A percentile compares a stretch with the other conserved stretches of the same genome.
These are phyloP conservation scores for Podila minutissima DNA, from an alignment of 192 early-diverging fungal genomes.

Conservation along the genomic window DNA sequence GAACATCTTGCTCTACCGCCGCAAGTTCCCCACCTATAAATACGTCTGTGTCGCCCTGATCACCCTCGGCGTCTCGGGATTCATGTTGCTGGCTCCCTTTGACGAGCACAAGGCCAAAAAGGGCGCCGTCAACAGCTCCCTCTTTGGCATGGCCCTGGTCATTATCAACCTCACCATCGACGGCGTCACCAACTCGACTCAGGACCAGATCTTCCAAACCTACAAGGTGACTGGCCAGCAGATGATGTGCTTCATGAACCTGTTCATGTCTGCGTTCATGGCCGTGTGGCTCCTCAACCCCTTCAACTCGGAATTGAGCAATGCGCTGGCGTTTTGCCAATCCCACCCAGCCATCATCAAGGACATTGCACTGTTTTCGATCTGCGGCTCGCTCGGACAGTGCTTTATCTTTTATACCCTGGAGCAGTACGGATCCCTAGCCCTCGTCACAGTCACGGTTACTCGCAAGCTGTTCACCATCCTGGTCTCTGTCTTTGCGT, in stretches of 20 bases:
- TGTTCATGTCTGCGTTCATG: constrained; percentile 80
- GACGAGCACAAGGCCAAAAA: constrained; percentile 52
- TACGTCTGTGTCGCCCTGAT: constrained; percentile 89
- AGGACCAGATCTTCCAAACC: constrained; percentile 92
- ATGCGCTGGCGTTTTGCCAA: constrained; percentile 83
- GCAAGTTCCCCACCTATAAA: constrained; percentile 87
- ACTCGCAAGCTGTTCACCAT: constrained; percentile 98
- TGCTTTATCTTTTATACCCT: constrained; percentile 98
- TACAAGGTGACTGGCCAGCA: constrained; percentile 87
- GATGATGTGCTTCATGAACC: constrained; percentile 99
- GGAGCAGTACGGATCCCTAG: constrained; percentile 88
- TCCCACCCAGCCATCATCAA: constrained; percentile 80
- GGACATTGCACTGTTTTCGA: constrained; percentile 89
- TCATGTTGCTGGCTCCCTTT: constrained; percentile 86
- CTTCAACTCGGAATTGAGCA: constrained; percentile 78
- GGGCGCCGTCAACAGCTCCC: constrained; percentile 65
- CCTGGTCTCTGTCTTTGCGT: constrained; percentile 90
- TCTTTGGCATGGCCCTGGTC: constrained; percentile 86
- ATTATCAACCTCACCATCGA: constrained; percentile 90
- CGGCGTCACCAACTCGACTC: constrained; percentile 93
- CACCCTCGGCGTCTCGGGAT: constrained; percentile 88
- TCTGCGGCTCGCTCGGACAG: constrained; percentile 95
- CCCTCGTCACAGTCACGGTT: constrained; percentile 92
- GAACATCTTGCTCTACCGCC: constrained; percentile 92
- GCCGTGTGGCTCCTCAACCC: constrained; percentile 80